A percentile compares a stretch with the other conserved stretches of the same genome.
Evolutionary conservation across 441 rosid species (phyloP).

Genomic region (Gossypium schwendimanii): DNA sequence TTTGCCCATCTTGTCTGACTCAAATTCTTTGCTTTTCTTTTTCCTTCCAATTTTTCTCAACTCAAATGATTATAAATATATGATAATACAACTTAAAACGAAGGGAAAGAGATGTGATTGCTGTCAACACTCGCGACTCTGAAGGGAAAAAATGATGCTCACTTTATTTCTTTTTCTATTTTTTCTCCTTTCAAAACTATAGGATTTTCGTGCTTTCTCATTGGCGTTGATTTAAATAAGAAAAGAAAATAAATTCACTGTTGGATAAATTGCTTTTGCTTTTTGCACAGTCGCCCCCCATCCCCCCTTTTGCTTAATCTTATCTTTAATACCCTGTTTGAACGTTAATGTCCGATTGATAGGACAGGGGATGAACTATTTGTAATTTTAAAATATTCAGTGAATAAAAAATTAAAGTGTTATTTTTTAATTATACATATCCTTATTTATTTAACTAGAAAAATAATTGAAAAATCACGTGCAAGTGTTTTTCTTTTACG

Average conservation of each 20-base stretch:
- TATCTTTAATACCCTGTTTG: not conserved
- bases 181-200: not conserved
- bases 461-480: too few relatives aligned
- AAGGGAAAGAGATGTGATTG: conserved; percentile 4
- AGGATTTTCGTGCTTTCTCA: not conserved
- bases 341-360: too few relatives aligned
- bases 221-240: not conserved
- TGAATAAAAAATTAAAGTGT: too few relatives aligned
- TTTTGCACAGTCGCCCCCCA: not conserved
- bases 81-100: not conserved
- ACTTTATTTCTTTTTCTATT: not conserved
- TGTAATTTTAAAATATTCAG: too few relatives aligned
- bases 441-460: too few relatives aligned
- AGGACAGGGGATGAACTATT: too few relatives aligned
- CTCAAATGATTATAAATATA: too few relatives aligned
- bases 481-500: too few relatives aligned
- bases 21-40: not conserved
- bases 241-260: not conserved
- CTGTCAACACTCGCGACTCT: not conserved
- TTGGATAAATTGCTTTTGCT: not conserved
- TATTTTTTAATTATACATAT: too few relatives aligned
- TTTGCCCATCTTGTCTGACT: not conserved
- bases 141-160: not conserved
- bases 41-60: not conserved
- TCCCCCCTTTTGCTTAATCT: not conserved